phyloP scores from a whole-genome alignment of 306 rosid genomes.

The Acacia confusa region DNA sequence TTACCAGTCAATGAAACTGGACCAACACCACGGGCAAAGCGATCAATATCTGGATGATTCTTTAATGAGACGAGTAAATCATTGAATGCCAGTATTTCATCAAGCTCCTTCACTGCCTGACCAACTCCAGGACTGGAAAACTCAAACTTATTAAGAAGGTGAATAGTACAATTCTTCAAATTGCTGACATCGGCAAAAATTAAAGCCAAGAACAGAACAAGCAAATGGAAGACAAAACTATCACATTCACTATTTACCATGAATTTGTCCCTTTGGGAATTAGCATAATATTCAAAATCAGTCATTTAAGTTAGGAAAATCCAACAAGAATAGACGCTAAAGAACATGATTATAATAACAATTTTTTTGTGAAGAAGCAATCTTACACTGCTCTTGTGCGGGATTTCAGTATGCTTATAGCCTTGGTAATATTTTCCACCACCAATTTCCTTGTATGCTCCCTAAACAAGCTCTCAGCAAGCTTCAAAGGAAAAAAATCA shows the following conservation, averaged over 20 bases:
- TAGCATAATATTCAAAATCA: conserved; percentile 8
- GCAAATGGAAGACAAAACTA: conserved; percentile 10
- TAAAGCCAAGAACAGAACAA: not conserved
- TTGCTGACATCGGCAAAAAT: not conserved
- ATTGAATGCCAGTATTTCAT: conserved; percentile 64
- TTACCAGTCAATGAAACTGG: conserved; percentile 79
- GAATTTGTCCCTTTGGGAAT: conserved; percentile 24
- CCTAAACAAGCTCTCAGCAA: conserved; percentile 78
- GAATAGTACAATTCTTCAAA: not conserved
- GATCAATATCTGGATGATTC: conserved; percentile 69
- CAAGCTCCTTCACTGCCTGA: conserved; percentile 73
- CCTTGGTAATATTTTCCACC: conserved; percentile 73
- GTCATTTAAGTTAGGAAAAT: conserved; percentile 12
- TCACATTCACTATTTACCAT: conserved; percentile 12
- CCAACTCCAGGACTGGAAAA: conserved; percentile 65
- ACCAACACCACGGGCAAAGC: conserved; percentile 87
- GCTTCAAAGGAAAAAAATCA: conserved; percentile 48
- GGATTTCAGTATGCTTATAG: conserved; percentile 65
- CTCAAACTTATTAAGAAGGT: conserved; percentile 37
- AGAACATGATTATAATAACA: conserved; percentile 1
- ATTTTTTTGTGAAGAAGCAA: conserved; percentile 17
- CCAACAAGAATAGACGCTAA: not conserved
- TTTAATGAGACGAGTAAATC: conserved; percentile 70
- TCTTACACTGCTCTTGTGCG: conserved; percentile 84
- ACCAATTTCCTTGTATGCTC: conserved; percentile 75